Base-by-base conservation (phyloP, 164 flowering plant species). In the Malania oleifera region DNA sequence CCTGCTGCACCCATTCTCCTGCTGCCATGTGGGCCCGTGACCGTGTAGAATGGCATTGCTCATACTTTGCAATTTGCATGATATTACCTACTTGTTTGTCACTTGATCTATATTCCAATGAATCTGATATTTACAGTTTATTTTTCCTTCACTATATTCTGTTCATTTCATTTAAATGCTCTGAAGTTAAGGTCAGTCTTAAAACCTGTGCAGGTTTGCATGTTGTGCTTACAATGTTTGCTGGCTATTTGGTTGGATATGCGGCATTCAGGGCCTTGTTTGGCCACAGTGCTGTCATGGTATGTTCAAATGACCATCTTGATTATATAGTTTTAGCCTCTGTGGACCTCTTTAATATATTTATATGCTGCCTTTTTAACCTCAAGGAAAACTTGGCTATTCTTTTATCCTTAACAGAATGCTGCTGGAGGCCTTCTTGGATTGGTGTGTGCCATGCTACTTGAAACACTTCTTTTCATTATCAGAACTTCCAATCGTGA, bases 341-440 rank as follows among this genome's bases (percentile, higher is more conserved):
- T 15, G 25, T 5, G 3, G 1, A 45, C 17, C 9, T 22, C 29
- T 18, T 41, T n/a, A 11, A 19, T 46, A 12, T 3, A 18, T 15
- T 22, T 23, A 7, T 17, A 9, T 13, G 11, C 9, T 15, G 15
- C 47, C 20, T 22, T 12, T 7, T 23, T 54, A 8, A 8, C 24
- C 22, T 26, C 12, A 1, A 27, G n/a, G 38, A 38, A 7, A 15
- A 26, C n/a, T 20, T 35, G 28, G 20, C 64, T 27, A 12, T 45
- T 24, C 40, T 54, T 7, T 47, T 52, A 44, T 40, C 17, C 22
- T 52, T 54, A 63, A 26, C 80, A 91, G 98, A 85, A 74, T 71
- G 91, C 91, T 70, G 93, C 95, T 37, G 98, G 96, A 54, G 98
- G 98, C 54, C 78, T 92, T 45, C 76, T 87, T 56, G 98, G 98